Base-by-base conservation (phyloP, 1,139 yeast species). In the Geotrichum australiense region DNA sequence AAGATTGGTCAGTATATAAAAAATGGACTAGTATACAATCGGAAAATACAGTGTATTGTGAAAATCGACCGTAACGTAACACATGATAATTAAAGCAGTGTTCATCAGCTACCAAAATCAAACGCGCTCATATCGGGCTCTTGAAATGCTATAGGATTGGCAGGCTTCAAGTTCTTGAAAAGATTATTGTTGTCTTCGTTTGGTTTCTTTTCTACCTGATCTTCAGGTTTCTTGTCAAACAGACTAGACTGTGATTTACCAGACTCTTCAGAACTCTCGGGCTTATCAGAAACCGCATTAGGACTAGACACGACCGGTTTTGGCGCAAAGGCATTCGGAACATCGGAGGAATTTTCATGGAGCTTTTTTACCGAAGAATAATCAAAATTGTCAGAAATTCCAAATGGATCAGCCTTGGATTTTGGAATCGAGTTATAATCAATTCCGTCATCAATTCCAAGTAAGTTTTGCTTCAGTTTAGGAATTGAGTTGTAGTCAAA, bases 111-210 rank as follows among this genome's bases (percentile, higher is more conserved):
- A 11, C 82, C 83, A 61, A 80, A 80, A 46, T 71, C 71, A 56
- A 82, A 82, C 0, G 87, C 72, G 56, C 85, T 78, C 91, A 82
- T 80, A 55, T 82, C 91, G 0, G 89, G 89, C 56, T 82, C 93
- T 49, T 71, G 74, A 57, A 79, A 79, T 28, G 74, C 78, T 3
- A 69, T 63, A 1, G 74, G 71, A 3, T 84, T 79, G 1, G 61
- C 57, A 1, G 80, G 76, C 40, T 57, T 55, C 25, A 59, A 43
- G 11, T 42, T 37, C 23, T 40, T 34, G 23, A 37, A 45, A 5
- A 37, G 36, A 32, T 33, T 26, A 5, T n/a, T 8, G 10, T 39
- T 26, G 11, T 20, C 3, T 8, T 37, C 37, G 20, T 22, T 40
- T 30, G 32, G 33, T 7, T 30, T 39, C 21, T 34, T 41, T 26